These are phyloP conservation scores for Globisporangium rhizosaccharum DNA, from an alignment of 352 stramenopile species.

Conservation along the genomic window DNA sequence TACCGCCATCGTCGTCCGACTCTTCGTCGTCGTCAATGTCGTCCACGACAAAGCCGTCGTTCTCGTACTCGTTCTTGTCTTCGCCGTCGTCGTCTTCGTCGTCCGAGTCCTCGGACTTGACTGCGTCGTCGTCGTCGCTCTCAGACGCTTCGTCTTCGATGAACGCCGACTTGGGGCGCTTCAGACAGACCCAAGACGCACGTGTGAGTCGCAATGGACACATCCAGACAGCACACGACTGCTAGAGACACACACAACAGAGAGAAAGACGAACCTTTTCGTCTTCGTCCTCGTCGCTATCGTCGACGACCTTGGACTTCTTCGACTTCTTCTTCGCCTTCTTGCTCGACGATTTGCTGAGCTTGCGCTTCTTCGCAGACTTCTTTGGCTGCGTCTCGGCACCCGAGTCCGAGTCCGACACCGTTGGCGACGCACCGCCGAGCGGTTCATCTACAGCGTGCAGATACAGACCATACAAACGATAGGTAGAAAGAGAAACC, in stretches of 20 bases:
- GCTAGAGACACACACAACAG: background rate
- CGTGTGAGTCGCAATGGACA: no score
- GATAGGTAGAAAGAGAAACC: background rate
- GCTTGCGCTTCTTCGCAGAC: slow-evolving; percentile 61
- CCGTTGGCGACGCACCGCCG: slow-evolving; percentile 63
- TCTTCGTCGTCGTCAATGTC: slow-evolving; percentile 73
- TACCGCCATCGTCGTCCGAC: slow-evolving; percentile 67
- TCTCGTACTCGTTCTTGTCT: slow-evolving; percentile 87
- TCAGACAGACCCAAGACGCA: background rate
- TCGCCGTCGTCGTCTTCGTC: slow-evolving; percentile 79
- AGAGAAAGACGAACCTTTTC: slow-evolving; percentile 36
- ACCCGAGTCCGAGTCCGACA: slow-evolving; percentile 84
- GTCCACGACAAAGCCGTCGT: slow-evolving; percentile 86
- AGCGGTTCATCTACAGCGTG: slow-evolving; percentile 56
- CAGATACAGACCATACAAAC: background rate
- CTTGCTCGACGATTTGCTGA: slow-evolving; percentile 33
- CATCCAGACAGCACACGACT: background rate
- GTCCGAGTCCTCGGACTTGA: slow-evolving; percentile 62
- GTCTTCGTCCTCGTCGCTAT: slow-evolving; percentile 54
- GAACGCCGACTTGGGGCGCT: slow-evolving; percentile 79
- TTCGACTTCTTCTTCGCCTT: slow-evolving; percentile 55
- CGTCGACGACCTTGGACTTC: slow-evolving; percentile 56
- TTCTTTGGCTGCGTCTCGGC: slow-evolving; percentile 36
- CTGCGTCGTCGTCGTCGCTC: slow-evolving; percentile 66
- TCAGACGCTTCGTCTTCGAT: slow-evolving; percentile 89